Evolutionary conservation across 2,329 filamentous ascomycete species (phyloP), one percentile per base, ranked within the genome.

Genomic region (Aureobasidium pullulans): DNA sequence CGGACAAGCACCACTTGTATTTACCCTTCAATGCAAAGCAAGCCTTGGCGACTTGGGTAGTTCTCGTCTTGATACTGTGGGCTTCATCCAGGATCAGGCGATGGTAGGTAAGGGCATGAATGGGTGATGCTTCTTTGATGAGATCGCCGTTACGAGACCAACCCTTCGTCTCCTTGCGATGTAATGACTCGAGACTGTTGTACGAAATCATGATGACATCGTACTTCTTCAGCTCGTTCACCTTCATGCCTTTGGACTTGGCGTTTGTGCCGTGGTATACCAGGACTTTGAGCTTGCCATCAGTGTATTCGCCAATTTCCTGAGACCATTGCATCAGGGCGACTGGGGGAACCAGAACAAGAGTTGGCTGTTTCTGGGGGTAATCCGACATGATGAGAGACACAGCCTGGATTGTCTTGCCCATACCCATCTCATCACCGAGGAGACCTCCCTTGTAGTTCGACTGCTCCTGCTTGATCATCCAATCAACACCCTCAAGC

Each of bases 171-270:
- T 99, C 89, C 72, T 95, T 96, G 60, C 94, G 87, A 70, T 91
- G 90, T 68, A 96, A 86, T 0, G 92, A 96, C 72, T 97, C 94
- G 36, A 99, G 77, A 65, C 89, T 83, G 66, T 89, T 91, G 81
- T 95, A 99, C 13, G 93, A 97, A 76, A 97, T 96, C 83, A 97
- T 91, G 69, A 97, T 93, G 53, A 99, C 90, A 72, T 99, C 85
- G 73, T 86, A 95, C 65, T 87, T 84, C 73, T 87, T 88, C 54
- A 97, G 76, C 37, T 95, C 86, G 61, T 86, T 87, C 29, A 84
- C 76, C 0, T 82, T 86, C 68, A 96, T 84, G 31, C 81, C 82
- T 75, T 96, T 96, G 53, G 87, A 81, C 73, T 94, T 91, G 16
- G 84, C 71, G 64, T 96, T 95, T 15, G 91, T 91, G 48, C 90